These are phyloP conservation scores for Kuraishia molischiana DNA, from an alignment of 805 yeast genomes.

Conservation along the genomic window DNA sequence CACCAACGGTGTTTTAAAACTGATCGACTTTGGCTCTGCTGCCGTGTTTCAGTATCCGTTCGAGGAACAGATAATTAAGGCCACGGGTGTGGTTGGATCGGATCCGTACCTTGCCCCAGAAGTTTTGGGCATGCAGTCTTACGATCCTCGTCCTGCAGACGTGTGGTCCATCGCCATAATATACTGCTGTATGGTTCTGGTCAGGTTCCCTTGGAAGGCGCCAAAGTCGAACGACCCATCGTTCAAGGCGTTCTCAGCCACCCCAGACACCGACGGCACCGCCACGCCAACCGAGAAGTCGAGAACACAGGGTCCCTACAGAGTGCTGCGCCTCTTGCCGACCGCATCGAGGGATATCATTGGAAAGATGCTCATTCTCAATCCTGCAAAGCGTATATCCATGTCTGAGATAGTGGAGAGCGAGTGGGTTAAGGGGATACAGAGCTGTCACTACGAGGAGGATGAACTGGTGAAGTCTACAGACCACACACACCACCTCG, in stretches of 20 bases:
- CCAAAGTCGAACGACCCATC: conserved; percentile 75
- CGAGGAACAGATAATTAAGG: conserved; percentile 45
- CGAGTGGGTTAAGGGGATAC: conserved; percentile 48
- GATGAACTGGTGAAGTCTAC: conserved; percentile 16
- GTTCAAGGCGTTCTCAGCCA: conserved; percentile 50
- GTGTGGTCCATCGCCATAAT: conserved; percentile 93
- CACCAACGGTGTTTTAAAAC: conserved; percentile 62
- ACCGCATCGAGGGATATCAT: conserved; percentile 51
- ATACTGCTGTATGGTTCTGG: conserved; percentile 80
- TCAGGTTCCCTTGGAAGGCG: conserved; percentile 92
- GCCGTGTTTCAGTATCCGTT: conserved; percentile 68
- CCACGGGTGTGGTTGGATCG: conserved; percentile 86
- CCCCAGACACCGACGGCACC: conserved; percentile 3
- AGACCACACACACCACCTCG: conserved; percentile 56
- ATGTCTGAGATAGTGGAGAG: conserved; percentile 48
- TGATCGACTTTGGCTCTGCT: conserved; percentile 93
- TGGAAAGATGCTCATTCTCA: conserved; percentile 52
- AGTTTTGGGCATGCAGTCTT: conserved; percentile 43
- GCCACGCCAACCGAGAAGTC: background rate
- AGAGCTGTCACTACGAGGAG: conserved; percentile 34
- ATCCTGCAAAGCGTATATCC: conserved; percentile 46
- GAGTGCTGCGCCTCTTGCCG: conserved; percentile 67
- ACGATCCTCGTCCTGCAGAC: conserved; percentile 85
- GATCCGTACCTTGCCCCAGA: conserved; percentile 97
- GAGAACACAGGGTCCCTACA: conserved; percentile 49